Evolutionary conservation across 1,284 basidiomycete species (phyloP), one percentile per base, ranked within the genome.

Genomic region (Grifola frondosa): DNA sequence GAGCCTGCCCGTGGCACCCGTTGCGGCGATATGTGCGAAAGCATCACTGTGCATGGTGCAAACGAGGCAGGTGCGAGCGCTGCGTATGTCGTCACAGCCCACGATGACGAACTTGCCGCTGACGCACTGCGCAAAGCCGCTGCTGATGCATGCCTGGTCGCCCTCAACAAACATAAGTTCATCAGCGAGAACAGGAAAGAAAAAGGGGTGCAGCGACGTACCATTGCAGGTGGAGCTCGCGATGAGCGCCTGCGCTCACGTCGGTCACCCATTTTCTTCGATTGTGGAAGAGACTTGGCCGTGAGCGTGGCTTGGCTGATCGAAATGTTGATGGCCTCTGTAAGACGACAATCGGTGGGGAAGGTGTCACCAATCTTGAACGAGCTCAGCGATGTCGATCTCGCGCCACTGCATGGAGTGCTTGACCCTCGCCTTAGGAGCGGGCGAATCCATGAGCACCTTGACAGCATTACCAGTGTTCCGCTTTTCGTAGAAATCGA

Each of bases 281-380:
- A 75, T 63, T 85, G 81, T 33, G 95, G 94, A 35, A 97, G 81
- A 15, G 92, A 97, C 78, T 97, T 94, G 65, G 94, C 95, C 29
- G 94, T 97, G 44, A 97, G 80, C 46, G 94, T 94, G 54, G 94
- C 94, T 73, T 97, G 94, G 68, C 97, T 94, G 64, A 97, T 95
- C 22, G 91, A 94, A 37, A 97, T 88, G 69, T 97, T 96, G 80
- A 96, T 84, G 41, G 93, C 84, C 66, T 97, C 94, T 16, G 84
- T 89, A 47, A 97, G 83, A 80, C 93, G 91, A 70, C 92, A 95
- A 65, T 97, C 94, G 57, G 92, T 91, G 44, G 94, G 91, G 49
- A 96, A 93, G 59, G 97, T 89, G 61, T 97, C 94, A 78, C 94
- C 94, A 70, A 97, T 95, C 76, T 97, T 97, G 89, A 97, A 97